These are phyloP conservation scores for Candida tammaniensis DNA, from an alignment of 805 yeast species.

Conservation along the genomic window DNA sequence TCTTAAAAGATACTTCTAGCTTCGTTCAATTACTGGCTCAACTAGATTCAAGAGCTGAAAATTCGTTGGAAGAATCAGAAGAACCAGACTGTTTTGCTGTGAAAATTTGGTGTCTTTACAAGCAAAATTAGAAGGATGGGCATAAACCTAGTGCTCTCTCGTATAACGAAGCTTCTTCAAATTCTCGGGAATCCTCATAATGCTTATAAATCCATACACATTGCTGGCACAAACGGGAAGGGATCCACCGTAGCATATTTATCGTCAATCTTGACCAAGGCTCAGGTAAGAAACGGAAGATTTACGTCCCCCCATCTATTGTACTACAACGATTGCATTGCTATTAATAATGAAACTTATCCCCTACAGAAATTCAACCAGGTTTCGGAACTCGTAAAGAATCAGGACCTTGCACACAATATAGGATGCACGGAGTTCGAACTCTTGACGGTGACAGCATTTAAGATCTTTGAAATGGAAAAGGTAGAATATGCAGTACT, in stretches of 20 bases:
- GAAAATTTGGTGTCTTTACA: background rate
- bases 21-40: too few relatives aligned
- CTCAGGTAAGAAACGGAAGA: constrained; percentile 59
- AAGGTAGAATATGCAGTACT: constrained; percentile 72
- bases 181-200: constrained; percentile 69
- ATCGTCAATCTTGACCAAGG: constrained; percentile 55
- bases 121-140: constrained; percentile 23
- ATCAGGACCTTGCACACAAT: constrained; percentile 33
- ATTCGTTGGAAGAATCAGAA: too few relatives aligned
- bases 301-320: constrained; percentile 89
- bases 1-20: too few relatives aligned
- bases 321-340: constrained; percentile 70
- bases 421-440: constrained; percentile 88
- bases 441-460: constrained; percentile 78
- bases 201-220: constrained; percentile 67
- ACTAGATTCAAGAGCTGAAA: too few relatives aligned
- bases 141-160: constrained; percentile 36
- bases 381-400: constrained; percentile 41
- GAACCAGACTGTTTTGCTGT: too few relatives aligned
- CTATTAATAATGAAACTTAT: constrained; percentile 60
- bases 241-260: constrained; percentile 89
- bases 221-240: constrained; percentile 97
- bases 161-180: constrained; percentile 30
- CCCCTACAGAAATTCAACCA: constrained; percentile 41
- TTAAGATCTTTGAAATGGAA: constrained; percentile 61